A percentile compares a stretch with the other conserved stretches of the same genome.
phyloP scores from a whole-genome alignment of 108 stramenopile genomes.

The Cylindrotheca fusiformis region DNA sequence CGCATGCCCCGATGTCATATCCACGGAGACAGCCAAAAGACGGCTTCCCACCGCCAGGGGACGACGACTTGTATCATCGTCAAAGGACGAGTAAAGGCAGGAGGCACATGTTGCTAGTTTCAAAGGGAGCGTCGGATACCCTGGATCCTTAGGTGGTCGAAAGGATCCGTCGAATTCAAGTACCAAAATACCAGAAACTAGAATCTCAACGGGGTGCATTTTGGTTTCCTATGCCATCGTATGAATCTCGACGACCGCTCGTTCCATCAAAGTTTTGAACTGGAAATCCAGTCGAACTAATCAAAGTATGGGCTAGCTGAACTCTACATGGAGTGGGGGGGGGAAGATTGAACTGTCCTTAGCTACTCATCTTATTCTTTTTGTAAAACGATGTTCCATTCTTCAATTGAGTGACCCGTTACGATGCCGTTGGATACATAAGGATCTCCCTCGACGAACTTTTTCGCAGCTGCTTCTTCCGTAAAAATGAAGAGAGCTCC shows the following conservation, averaged over 20 bases:
- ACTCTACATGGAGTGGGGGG: no score
- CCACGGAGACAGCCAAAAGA: conserved; percentile 25
- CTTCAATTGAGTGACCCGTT: conserved; percentile 62
- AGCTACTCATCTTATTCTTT: conserved; percentile 60
- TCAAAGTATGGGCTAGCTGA: no score
- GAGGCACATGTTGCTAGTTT: conserved; percentile 20
- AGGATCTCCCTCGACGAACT: conserved; percentile 70
- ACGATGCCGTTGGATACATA: conserved; percentile 80
- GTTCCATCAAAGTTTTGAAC: no score
- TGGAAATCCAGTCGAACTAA: no score
- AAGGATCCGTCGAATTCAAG: conserved; percentile 68
- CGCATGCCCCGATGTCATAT: conserved; percentile 61
- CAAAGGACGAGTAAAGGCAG: background rate
- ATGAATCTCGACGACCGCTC: no score
- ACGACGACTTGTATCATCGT: background rate
- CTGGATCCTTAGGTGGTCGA: conserved; percentile 56
- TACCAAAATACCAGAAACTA: background rate
- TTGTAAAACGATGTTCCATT: conserved; percentile 78
- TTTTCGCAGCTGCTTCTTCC: conserved; percentile 56
- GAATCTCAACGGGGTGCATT: no score
- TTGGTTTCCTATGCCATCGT: no score
- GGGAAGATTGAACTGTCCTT: no score
- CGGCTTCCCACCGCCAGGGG: conserved; percentile 42
- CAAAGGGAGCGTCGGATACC: conserved; percentile 30
- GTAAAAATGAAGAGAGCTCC: conserved; percentile 83